Evolutionary conservation across 129 eudicot species (phyloP), one percentile per base, ranked within the genome.

Genomic region (Apium graveolens): DNA sequence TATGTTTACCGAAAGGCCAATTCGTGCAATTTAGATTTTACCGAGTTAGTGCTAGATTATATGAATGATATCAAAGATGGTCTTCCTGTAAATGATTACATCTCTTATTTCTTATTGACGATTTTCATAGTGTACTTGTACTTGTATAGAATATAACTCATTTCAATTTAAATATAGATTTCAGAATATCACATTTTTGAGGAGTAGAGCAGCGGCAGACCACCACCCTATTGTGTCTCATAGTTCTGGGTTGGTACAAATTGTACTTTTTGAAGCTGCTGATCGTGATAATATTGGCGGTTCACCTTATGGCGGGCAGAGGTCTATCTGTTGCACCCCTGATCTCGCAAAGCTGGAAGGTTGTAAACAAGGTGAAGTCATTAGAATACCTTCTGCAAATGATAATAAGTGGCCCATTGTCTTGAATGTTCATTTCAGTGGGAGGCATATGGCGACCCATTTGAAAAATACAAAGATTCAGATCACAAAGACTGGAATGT

Each of bases 271-370:
- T 72, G 99, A 96, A 87, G 97, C 97, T 48, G 89, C 95, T 84
- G 97, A 96, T 78, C 99, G 97, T 80, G 99, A 96, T 83, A 90
- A 86, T 80, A 96, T 96, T 81, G 97, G 99, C 77, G 99, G 99
- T 74, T 96, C 99, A 12, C 91, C 99, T 55, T 96, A 96, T 85
- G 99, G 99, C 18, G 99, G 99, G 74, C 99, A 96, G 81, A 86
- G 96, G 78, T 89, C 99, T 49, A 90, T 96, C 35, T 96, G 99
- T 81, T 96, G 99, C 91, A 96, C 99, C 37, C 76, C 96, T 41
- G 99, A 96, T 89, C 96, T 96, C 70, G 96, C 99, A 74, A 96
- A 92, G 82, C 86, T 96, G 75, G 99, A 96, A 90, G 99, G 99
- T 21, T 96, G 99, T 84, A 96, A 89, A 86, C 90, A 96, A 86